Evolutionary conservation across 1,284 basidiomycete genomes (phyloP).

Genomic region (Marasmius sp.): DNA sequence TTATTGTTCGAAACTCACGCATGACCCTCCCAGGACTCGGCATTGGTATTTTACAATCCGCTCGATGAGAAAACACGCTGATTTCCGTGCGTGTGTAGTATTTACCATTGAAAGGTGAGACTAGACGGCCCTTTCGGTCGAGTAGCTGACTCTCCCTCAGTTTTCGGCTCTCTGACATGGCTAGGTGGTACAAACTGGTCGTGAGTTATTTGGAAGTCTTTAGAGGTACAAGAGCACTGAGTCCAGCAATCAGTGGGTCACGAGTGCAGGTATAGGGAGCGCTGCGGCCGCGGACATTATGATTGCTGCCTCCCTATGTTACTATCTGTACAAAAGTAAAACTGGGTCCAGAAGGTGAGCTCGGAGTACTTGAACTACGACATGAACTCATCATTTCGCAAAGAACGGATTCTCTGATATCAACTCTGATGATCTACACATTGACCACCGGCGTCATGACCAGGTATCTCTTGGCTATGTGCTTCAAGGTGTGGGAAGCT

Average conservation of each 20-base stretch:
- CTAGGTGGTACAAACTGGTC: constrained; percentile 32
- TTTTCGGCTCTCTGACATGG: constrained; percentile 15
- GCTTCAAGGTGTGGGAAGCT: not conserved
- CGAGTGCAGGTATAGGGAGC: constrained; percentile 39
- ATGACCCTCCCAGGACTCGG: constrained; percentile 30
- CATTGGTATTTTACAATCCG: constrained; percentile 29
- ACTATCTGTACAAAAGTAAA: constrained; percentile 34
- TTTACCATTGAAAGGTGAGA: constrained; percentile 40
- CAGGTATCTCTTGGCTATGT: constrained; percentile 22
- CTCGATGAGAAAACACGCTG: not conserved
- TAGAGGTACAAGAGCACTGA: not conserved
- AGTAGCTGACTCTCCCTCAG: not conserved
- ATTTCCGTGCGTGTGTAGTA: constrained; percentile 20
- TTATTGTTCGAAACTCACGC: not conserved
- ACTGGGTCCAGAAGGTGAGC: constrained; percentile 11
- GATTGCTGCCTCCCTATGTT: constrained; percentile 39
- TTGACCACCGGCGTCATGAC: constrained; percentile 41
- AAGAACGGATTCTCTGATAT: constrained; percentile 41
- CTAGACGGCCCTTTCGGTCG: not conserved
- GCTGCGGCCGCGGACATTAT: constrained; percentile 41
- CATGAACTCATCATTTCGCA: not conserved
- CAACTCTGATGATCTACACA: constrained; percentile 38
- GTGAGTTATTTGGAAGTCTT: constrained; percentile 23
- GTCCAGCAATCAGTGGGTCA: constrained; percentile 35
- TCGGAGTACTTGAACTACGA: not conserved